These are phyloP conservation scores for Aspergillus quadrilineatus DNA, from an alignment of 2,329 filamentous ascomycete genomes.

Conservation along the genomic window DNA sequence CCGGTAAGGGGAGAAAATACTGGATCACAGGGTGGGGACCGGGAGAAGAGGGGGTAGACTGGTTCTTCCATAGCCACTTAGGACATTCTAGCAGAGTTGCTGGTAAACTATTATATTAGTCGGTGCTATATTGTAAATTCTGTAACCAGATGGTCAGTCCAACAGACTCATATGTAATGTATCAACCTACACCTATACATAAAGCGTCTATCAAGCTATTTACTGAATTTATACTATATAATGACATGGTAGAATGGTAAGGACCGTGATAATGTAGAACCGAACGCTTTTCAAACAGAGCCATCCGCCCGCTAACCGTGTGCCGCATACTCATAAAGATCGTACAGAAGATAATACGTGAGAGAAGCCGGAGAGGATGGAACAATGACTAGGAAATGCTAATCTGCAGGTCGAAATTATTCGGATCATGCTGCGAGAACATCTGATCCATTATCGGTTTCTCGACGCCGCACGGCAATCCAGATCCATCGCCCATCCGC, in stretches of 20 bases:
- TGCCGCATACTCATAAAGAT: neutral
- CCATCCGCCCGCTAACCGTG: neutral
- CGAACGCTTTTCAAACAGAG: neutral
- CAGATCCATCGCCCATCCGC: neutral
- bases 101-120: too few species aligned
- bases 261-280: neutral
- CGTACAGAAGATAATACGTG: neutral
- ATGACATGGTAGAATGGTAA: neutral
- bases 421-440: neutral
- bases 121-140: too few species aligned
- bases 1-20: neutral
- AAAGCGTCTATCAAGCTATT: neutral
- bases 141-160: too few species aligned
- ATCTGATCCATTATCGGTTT: constrained; percentile 5
- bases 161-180: neutral
- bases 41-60: neutral
- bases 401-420: constrained; percentile 9
- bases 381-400: neutral
- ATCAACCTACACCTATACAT: neutral
- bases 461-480: constrained; percentile 3
- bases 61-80: neutral
- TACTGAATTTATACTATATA: neutral
- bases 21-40: too few species aligned
- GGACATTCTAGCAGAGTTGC: neutral
- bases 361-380: too few species aligned